Evolutionary conservation across 2,329 filamentous ascomycete genomes (phyloP), one percentile per base, ranked within the genome.

Genomic region (Trichoderma polysporum): DNA sequence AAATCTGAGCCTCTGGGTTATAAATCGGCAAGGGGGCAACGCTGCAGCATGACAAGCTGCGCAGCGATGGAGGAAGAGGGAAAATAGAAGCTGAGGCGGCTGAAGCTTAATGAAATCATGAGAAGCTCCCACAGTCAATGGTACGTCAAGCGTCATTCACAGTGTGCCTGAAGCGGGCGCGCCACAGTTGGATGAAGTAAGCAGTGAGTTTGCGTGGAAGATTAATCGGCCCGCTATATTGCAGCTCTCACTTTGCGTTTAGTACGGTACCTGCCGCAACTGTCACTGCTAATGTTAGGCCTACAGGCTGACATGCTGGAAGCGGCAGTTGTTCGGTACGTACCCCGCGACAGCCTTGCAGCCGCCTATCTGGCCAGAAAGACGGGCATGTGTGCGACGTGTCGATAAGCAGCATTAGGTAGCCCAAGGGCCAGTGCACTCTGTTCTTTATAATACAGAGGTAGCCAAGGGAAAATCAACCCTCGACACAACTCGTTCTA

Each of bases 61-160:
- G 5, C 60, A 56, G 37, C 37, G 5, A 31, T 52, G 54, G 25
- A 39, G 39, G 25, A 7, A 25, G 49, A 35, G 35, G 57, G 12
- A 8, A 37, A 39, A 29, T 12, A 35, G 39, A 39, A 57, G 45
- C n/a, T 7, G 9, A 37, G 41, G 45, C 25, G 39, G 66, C 54
- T 58, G 66, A 52, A 67, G 66, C 58, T 63, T 57, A 57, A 63
- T 67, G 66, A 67, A 45, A 67, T 67, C 66, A 62, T 67, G 58
- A 49, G 49, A 27, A 58, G 65, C 62, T 66, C 62, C 39, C 56
- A 56, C 64, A 19, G 56, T 39, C n/a, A 60, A 50, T 39, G 22
- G 65, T 59, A 59, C 66, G 67, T 64, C 69, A 68, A 74, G 71
- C 74, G 74, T 75, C 74, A 75, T 75, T 70, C 69, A 68, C 69